A percentile compares a stretch with the other conserved stretches of the same genome.
These are phyloP conservation scores for Osmanthus fragrans DNA, from an alignment of 257 asterid species.

Conservation along the genomic window DNA sequence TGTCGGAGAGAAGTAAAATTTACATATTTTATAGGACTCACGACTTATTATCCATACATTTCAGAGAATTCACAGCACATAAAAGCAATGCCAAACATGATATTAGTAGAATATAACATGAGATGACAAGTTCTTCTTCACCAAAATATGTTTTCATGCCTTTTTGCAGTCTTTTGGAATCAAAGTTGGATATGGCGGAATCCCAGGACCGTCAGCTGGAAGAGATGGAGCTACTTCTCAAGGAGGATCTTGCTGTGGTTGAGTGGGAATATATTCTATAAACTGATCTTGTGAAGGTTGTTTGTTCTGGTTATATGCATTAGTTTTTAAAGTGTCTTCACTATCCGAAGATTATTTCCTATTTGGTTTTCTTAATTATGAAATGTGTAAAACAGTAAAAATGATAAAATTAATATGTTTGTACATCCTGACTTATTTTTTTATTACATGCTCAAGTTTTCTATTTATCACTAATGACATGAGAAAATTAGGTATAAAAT, in stretches of 20 bases:
- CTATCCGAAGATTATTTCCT: constrained; percentile 1
- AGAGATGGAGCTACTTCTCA: constrained; percentile 28
- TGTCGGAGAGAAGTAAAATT: too few species aligned
- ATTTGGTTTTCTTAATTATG: constrained; percentile 1
- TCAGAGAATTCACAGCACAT: too few species aligned
- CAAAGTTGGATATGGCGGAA: constrained; percentile 33
- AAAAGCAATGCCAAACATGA: too few species aligned
- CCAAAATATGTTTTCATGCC: background rate
- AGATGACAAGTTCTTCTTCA: background rate
- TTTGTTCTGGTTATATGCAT: constrained; percentile 22
- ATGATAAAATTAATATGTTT: background rate
- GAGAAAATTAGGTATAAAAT: background rate
- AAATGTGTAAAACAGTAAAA: constrained; percentile 16
- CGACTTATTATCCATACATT: too few species aligned
- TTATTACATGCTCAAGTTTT: background rate
- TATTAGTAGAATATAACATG: background rate
- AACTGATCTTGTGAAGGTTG: background rate
- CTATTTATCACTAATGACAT: background rate
- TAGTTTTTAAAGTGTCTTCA: background rate
- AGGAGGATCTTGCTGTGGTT: constrained; percentile 32
- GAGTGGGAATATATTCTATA: background rate
- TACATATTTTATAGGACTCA: too few species aligned
- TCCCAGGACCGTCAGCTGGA: constrained; percentile 29
- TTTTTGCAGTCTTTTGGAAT: constrained; percentile 28
- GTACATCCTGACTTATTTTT: background rate